phyloP scores from a whole-genome alignment of 345 rosid genomes.

The Salix viminalis region DNA sequence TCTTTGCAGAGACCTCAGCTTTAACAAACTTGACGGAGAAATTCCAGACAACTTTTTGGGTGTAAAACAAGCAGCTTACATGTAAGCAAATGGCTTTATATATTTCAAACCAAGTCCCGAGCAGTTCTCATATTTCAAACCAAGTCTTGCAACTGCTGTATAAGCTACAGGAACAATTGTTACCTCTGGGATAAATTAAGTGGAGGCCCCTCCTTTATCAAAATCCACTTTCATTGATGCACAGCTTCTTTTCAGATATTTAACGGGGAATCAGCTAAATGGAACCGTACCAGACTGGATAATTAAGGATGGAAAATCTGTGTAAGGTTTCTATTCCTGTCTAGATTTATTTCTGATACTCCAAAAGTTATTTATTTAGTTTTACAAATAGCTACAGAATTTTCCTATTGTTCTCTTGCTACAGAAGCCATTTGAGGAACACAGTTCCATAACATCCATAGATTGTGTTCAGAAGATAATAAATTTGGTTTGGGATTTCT shows the following conservation, averaged over 20 bases:
- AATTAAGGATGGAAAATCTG: not conserved
- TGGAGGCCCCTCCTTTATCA: too few species aligned
- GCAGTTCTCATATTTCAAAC: not conserved
- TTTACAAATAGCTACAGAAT: too few species aligned
- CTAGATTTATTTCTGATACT: too few species aligned
- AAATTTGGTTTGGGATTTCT: too few species aligned
- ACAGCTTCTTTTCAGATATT: not conserved
- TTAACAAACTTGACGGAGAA: not conserved
- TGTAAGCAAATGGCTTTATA: slow-evolving; percentile 2
- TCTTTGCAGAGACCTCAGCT: slow-evolving; percentile 1
- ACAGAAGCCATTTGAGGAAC: too few species aligned
- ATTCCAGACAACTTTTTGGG: not conserved
- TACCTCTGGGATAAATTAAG: too few species aligned
- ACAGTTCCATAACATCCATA: too few species aligned
- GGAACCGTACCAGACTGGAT: not conserved
- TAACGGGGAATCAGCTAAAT: not conserved
- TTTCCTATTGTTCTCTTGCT: too few species aligned
- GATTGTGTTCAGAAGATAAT: too few species aligned
- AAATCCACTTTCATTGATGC: too few species aligned
- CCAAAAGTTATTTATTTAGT: too few species aligned
- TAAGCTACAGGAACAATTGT: not conserved
- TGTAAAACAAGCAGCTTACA: not conserved
- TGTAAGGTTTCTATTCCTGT: not conserved
- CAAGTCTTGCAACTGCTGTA: too few species aligned
- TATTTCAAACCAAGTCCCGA: not conserved